Evolutionary conservation across 208 protist species (phyloP).

Genomic region (Novymonas esmeraldas): DNA sequence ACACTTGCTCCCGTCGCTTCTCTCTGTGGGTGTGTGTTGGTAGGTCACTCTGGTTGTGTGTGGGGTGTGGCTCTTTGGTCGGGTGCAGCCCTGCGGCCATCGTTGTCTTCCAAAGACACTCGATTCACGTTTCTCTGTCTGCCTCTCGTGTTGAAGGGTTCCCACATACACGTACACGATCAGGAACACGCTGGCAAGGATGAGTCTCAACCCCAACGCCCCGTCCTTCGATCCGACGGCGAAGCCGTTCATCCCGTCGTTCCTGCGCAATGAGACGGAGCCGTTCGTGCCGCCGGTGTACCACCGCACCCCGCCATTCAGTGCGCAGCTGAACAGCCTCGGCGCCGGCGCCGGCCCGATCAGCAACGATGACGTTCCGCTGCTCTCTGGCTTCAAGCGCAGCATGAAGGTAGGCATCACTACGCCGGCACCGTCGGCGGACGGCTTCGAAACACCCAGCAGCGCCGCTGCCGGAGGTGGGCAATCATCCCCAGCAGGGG

Average conservation of each 20-base stretch:
- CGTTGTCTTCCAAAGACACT: too few species aligned
- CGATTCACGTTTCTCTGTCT: background rate
- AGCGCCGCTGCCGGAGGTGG: background rate
- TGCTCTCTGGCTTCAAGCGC: constrained; percentile 37
- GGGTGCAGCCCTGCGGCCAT: too few species aligned
- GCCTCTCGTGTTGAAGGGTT: background rate
- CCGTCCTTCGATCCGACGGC: constrained; percentile 63
- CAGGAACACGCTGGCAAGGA: too few species aligned
- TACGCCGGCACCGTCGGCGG: background rate
- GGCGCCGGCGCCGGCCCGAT: background rate
- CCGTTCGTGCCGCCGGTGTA: constrained; percentile 22
- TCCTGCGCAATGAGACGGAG: constrained; percentile 21
- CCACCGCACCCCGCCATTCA: constrained; percentile 26
- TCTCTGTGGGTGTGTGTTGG: background rate
- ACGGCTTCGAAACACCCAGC: constrained; percentile 16
- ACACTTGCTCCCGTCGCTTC: background rate
- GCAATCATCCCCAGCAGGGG: background rate
- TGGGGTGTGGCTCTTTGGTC: too few species aligned
- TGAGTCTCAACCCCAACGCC: constrained; percentile 64
- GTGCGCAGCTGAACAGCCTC: constrained; percentile 18
- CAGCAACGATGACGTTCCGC: constrained; percentile 28
- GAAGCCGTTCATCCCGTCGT: constrained; percentile 36
- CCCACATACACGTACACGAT: background rate
- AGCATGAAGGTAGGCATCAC: constrained; percentile 3
- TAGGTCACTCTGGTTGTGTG: background rate